Percentiles rank a stretch among this genome's conserved stretches.
Evolutionary conservation across 441 rosid genomes (phyloP).

Genomic region (Breynia disticha): DNA sequence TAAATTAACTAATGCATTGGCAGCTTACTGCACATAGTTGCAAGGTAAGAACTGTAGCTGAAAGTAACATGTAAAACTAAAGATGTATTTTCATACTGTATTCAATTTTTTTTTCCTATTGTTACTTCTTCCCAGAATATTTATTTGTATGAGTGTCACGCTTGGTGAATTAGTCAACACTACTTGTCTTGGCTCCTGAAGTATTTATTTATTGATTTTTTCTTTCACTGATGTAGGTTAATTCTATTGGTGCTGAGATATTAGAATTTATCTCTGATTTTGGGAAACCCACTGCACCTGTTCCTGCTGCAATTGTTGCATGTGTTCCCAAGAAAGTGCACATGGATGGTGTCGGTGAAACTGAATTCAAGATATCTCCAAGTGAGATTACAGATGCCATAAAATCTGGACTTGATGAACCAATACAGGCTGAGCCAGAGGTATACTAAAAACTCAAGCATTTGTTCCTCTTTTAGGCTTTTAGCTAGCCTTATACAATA

Average conservation of each 20-base stretch:
- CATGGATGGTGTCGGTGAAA: conserved; percentile 74
- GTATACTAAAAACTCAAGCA: conserved; percentile 27
- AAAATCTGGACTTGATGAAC: conserved; percentile 67
- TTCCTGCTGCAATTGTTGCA: conserved; percentile 98
- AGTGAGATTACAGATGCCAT: conserved; percentile 68
- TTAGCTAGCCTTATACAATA: conserved; percentile 8
- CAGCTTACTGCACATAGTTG: too few relatives aligned
- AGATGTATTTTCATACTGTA: neutral
- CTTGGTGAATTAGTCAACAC: too few relatives aligned
- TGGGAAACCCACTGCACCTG: conserved; percentile 85
- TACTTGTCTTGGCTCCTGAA: too few relatives aligned
- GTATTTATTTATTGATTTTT: conserved; percentile 6
- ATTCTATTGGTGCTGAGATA: conserved; percentile 84
- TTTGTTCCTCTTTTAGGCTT: conserved; percentile 13
- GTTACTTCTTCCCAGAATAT: neutral
- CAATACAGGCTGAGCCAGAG: conserved; percentile 99
- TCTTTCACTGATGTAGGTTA: conserved; percentile 49
- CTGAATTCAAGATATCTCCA: conserved; percentile 71
- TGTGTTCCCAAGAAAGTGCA: conserved; percentile 92
- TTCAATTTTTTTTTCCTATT: neutral
- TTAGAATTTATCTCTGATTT: conserved; percentile 90
- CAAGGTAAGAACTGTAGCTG: too few relatives aligned
- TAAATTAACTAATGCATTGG: too few relatives aligned
- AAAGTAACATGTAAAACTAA: too few relatives aligned
- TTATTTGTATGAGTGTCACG: too few relatives aligned